Percentiles rank a stretch among this genome's conserved stretches.
Conservation (phyloP, 108 stramenopile species). For the Seminavis robusta region DNA sequence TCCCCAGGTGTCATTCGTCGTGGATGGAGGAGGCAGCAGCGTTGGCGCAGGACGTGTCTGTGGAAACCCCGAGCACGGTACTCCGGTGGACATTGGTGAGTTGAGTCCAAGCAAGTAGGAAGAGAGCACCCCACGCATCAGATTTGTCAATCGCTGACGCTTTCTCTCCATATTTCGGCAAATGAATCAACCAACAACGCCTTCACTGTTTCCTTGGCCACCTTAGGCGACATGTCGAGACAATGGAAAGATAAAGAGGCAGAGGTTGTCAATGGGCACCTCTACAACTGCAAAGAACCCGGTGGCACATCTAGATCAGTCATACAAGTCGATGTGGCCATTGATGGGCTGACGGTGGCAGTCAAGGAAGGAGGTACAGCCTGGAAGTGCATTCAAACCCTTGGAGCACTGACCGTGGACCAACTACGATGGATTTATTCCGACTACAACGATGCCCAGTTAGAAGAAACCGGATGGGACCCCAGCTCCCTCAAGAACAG, state of each 20-base stretch:
- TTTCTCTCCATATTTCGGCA: background rate
- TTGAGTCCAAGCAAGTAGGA: too few relatives aligned
- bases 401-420: slow-evolving; percentile 23
- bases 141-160: background rate
- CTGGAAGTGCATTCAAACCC: slow-evolving; percentile 7
- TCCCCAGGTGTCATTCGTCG: background rate
- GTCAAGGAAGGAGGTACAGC: slow-evolving; percentile 2
- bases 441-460: slow-evolving; percentile 17
- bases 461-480: slow-evolving; percentile 25
- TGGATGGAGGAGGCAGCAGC: slow-evolving; percentile 23
- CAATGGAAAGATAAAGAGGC: slow-evolving; percentile 9
- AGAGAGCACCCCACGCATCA: background rate
- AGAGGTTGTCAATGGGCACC: background rate
- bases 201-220: slow-evolving; percentile 10
- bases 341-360: slow-evolving; percentile 17
- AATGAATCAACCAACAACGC: background rate
- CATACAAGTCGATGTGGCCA: slow-evolving; percentile 22
- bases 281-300: slow-evolving; percentile 9
- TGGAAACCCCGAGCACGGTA: background rate
- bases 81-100: slow-evolving; percentile 4
- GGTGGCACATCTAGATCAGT: background rate
- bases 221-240: slow-evolving; percentile 19
- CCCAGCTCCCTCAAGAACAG: slow-evolving; percentile 4
- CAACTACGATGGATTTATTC: slow-evolving; percentile 35
- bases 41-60: slow-evolving; percentile 21